Evolutionary conservation across 106 monocot species (phyloP).

Genomic region (Agapanthus africanus): DNA sequence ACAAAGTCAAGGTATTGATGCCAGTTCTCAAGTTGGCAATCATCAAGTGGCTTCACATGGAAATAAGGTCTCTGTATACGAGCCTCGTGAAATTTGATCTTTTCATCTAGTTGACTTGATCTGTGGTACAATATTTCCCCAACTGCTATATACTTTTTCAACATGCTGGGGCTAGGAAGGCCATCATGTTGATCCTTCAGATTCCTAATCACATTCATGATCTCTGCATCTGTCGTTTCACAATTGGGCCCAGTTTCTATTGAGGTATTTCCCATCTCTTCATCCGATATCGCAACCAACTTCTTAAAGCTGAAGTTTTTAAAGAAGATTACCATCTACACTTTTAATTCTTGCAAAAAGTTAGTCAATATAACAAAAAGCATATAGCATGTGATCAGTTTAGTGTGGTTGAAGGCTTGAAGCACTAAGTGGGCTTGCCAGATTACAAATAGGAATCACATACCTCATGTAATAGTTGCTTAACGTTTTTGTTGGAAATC

Average conservation of each 20-base stretch:
- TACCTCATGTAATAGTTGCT: conserved; percentile 66
- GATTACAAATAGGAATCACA: background rate
- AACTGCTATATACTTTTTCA: conserved; percentile 46
- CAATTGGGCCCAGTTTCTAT: conserved; percentile 8
- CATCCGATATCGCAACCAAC: conserved; percentile 45
- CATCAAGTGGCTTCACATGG: conserved; percentile 74
- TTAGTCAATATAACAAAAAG: background rate
- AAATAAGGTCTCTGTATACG: conserved; percentile 65
- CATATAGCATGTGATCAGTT: too few relatives aligned
- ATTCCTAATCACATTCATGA: conserved; percentile 22
- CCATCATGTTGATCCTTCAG: conserved; percentile 30
- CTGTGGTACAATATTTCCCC: conserved; percentile 49
- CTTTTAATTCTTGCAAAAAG: background rate
- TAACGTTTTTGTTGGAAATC: conserved; percentile 72
- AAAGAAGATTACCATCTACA: background rate
- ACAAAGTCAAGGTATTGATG: conserved; percentile 90
- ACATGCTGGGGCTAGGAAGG: conserved; percentile 13
- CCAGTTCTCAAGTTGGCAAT: conserved; percentile 71
- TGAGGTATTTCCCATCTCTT: conserved; percentile 27
- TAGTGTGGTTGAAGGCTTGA: too few relatives aligned
- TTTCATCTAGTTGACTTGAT: conserved; percentile 49
- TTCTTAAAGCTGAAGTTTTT: conserved; percentile 63
- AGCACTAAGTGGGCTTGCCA: too few relatives aligned
- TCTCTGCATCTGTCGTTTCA: conserved; percentile 24
- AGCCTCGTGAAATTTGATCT: conserved; percentile 56